These are phyloP conservation scores for Pyricularia grisea DNA, from an alignment of 2,329 filamentous ascomycete genomes.

Conservation along the genomic window DNA sequence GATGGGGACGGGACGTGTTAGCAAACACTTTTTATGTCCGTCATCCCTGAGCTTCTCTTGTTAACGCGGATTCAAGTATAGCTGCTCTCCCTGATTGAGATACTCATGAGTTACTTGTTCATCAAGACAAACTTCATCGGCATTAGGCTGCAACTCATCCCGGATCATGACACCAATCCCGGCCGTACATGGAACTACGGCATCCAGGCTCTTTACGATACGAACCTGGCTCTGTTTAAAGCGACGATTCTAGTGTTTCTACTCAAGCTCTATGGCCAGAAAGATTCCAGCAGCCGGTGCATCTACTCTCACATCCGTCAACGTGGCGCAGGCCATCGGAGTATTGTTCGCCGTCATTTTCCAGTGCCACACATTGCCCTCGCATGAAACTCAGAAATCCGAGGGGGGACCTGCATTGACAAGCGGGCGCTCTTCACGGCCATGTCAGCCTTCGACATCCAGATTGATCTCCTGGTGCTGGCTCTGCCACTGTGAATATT, in stretches of 20 bases:
- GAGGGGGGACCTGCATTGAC: conserved; percentile 23
- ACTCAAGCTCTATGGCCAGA: conserved; percentile 20
- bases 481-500: conserved; percentile 28
- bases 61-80: neutral
- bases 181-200: conserved; percentile 20
- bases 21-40: neutral
- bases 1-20: conserved; percentile 2
- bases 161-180: conserved; percentile 14
- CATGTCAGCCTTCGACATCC: conserved; percentile 30
- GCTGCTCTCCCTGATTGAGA: conserved; percentile 19
- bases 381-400: conserved; percentile 32
- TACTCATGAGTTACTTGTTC: conserved; percentile 19
- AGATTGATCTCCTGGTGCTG: conserved; percentile 32
- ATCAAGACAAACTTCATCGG: conserved; percentile 22
- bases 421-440: conserved; percentile 19
- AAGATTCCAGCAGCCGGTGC: conserved; percentile 16
- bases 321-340: conserved; percentile 18
- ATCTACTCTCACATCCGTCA: conserved; percentile 19
- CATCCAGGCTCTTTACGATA: conserved; percentile 24
- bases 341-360: conserved; percentile 22
- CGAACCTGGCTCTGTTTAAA: conserved; percentile 23
- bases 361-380: conserved; percentile 27
- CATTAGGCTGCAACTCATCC: conserved; percentile 13
- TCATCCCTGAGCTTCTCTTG: neutral
- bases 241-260: conserved; percentile 22